Evolutionary conservation across 805 yeast species (phyloP).

Genomic region (Vanderwaltozyma verrucispora): DNA sequence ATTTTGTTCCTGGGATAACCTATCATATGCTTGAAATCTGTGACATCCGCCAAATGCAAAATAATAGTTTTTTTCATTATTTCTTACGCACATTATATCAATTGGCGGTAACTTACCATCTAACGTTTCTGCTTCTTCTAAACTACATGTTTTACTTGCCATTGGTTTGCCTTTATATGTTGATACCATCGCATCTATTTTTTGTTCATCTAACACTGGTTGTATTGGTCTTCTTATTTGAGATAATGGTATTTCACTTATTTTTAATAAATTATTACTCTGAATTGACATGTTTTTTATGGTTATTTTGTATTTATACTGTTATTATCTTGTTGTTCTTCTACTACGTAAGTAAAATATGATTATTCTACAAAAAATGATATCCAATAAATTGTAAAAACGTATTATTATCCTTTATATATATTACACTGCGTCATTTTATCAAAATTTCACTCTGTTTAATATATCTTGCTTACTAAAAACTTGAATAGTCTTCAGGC

Average conservation of each 20-base stretch:
- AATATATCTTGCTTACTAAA: no score
- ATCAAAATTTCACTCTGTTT: no score
- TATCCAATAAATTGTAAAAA: no score
- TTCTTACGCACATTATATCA: conserved; percentile 62
- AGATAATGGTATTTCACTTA: conserved; percentile 51
- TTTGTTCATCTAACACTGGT: conserved; percentile 66
- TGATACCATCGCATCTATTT: conserved; percentile 71
- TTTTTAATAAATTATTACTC: conserved; percentile 41
- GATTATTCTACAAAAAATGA: no score
- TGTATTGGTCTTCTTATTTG: conserved; percentile 74
- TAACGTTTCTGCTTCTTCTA: conserved; percentile 28
- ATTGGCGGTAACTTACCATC: conserved; percentile 70
- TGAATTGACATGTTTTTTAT: conserved; percentile 51
- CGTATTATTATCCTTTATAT: no score
- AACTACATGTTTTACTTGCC: conserved; percentile 50
- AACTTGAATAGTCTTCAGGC: no score
- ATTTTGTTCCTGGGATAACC: conserved; percentile 30
- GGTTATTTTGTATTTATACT: not conserved
- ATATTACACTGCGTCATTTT: no score
- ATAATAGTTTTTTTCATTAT: conserved; percentile 49
- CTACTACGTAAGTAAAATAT: no score
- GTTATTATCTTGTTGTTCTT: no score
- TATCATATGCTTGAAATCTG: conserved; percentile 77
- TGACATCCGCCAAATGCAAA: conserved; percentile 92
- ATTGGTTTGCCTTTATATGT: conserved; percentile 55